Conservation (phyloP, 2,329 filamentous ascomycete genomes). For the Rhynchosporium graminicola region DNA sequence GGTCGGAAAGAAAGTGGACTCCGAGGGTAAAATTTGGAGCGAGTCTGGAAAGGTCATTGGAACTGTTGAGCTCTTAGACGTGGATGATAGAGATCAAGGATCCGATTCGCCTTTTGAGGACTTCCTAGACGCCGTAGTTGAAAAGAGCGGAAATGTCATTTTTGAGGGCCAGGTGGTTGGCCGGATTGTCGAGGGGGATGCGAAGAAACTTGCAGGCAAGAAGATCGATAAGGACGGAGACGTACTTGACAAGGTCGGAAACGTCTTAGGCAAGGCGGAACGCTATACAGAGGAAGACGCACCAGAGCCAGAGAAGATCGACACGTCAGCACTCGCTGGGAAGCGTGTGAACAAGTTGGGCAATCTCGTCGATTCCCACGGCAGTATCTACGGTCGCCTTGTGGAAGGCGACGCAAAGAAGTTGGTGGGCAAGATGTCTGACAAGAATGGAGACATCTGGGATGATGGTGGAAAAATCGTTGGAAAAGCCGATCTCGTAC, state of each 20-base stretch:
- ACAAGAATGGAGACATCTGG: constrained; percentile 70
- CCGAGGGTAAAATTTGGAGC: constrained; percentile 70
- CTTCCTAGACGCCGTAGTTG: constrained; percentile 56
- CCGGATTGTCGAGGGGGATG: constrained; percentile 63
- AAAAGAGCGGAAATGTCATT: constrained; percentile 54
- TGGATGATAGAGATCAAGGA: constrained; percentile 52
- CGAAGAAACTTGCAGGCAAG: constrained; percentile 64
- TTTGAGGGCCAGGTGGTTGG: constrained; percentile 57
- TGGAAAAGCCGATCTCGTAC: constrained; percentile 66
- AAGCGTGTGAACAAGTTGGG: constrained; percentile 73
- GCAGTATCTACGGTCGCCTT: constrained; percentile 62
- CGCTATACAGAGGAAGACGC: constrained; percentile 59
- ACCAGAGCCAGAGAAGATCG: constrained; percentile 49
- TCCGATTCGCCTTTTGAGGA: constrained; percentile 57
- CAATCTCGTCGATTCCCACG: constrained; percentile 56
- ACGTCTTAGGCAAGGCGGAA: constrained; percentile 66
- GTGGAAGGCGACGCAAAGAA: constrained; percentile 66
- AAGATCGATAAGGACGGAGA: constrained; percentile 69
- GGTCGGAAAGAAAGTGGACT: constrained; percentile 63
- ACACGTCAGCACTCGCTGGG: constrained; percentile 64
- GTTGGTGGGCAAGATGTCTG: constrained; percentile 68
- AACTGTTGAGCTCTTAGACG: constrained; percentile 63
- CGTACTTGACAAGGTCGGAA: constrained; percentile 66
- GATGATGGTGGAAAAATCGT: constrained; percentile 73
- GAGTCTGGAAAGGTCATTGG: constrained; percentile 69